These are phyloP conservation scores for Solanum aculeatissimum DNA, from an alignment of 305 asterid species.

Conservation along the genomic window DNA sequence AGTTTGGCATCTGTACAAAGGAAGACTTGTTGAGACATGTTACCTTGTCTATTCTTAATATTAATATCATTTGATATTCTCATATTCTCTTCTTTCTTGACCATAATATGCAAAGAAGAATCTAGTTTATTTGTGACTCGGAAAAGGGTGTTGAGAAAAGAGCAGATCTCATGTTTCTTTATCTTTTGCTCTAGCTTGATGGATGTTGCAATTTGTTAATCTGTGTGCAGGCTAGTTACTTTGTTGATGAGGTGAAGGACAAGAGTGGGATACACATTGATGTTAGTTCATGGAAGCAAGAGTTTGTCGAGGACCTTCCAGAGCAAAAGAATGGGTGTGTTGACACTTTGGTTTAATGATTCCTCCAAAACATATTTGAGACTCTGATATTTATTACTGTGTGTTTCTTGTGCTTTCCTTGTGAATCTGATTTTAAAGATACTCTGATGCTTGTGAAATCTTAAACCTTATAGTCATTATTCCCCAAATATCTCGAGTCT, in stretches of 20 bases:
- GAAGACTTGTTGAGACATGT: neutral
- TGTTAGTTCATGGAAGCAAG: slow-evolving; percentile 57
- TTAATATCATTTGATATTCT: neutral
- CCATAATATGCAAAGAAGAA: neutral
- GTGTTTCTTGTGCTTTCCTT: neutral
- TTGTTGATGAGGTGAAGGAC: slow-evolving; percentile 81
- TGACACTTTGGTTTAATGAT: neutral
- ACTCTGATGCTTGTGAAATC: neutral
- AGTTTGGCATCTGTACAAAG: slow-evolving; percentile 1
- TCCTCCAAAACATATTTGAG: neutral
- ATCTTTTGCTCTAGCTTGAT: neutral
- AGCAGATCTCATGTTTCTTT: neutral
- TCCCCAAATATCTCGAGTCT: neutral
- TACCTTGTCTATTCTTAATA: neutral
- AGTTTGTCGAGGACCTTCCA: slow-evolving; percentile 64
- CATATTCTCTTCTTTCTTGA: neutral
- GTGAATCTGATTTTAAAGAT: neutral
- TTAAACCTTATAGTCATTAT: neutral
- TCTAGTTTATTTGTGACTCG: neutral
- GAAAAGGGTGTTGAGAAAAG: neutral
- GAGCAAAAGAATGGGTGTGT: slow-evolving; percentile 62
- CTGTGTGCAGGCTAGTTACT: slow-evolving; percentile 47
- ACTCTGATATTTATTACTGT: neutral
- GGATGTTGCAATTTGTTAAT: neutral
- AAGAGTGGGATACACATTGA: slow-evolving; percentile 54